phyloP scores from a whole-genome alignment of 2,329 filamentous ascomycete genomes.

The Helicocarpus griseus region DNA sequence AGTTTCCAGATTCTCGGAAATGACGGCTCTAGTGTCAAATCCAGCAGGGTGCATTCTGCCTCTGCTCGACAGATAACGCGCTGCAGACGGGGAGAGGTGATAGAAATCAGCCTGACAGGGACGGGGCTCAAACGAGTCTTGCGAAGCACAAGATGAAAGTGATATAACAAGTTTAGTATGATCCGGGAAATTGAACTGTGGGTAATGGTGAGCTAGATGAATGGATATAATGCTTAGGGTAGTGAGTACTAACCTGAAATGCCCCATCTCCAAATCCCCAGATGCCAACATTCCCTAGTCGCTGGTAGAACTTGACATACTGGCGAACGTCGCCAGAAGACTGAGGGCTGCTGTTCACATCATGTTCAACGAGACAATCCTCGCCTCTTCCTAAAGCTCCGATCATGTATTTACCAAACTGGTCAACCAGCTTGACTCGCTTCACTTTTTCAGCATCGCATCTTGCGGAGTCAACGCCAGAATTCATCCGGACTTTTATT shows the following conservation, averaged over 20 bases:
- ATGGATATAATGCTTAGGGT: background rate
- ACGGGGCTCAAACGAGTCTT: slow-evolving; percentile 14
- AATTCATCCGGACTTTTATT: slow-evolving; percentile 25
- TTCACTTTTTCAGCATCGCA: slow-evolving; percentile 39
- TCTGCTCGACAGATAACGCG: slow-evolving; percentile 31
- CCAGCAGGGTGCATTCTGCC: slow-evolving; percentile 35
- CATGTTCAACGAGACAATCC: slow-evolving; percentile 22
- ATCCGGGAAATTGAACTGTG: slow-evolving; percentile 42
- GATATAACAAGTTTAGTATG: slow-evolving; percentile 43
- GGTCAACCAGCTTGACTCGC: slow-evolving; percentile 38
- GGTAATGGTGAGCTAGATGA: background rate
- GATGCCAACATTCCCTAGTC: slow-evolving; percentile 43
- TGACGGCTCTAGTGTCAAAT: slow-evolving; percentile 33
- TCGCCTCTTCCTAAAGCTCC: slow-evolving; percentile 35
- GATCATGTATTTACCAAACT: slow-evolving; percentile 45
- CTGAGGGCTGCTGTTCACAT: slow-evolving; percentile 10
- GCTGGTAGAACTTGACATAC: slow-evolving; percentile 43
- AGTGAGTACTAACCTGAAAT: slow-evolving; percentile 30
- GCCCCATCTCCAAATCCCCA: slow-evolving; percentile 43
- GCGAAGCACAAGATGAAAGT: slow-evolving; percentile 15
- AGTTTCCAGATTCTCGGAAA: slow-evolving; percentile 31
- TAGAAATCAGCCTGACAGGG: slow-evolving; percentile 39
- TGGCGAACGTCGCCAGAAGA: slow-evolving; percentile 18
- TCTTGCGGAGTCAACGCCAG: slow-evolving; percentile 24
- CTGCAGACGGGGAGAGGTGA: slow-evolving; percentile 38